Evolutionary conservation across 176 grass and related monocot genomes (phyloP).

Genomic region (Eremochloa ophiuroides): DNA sequence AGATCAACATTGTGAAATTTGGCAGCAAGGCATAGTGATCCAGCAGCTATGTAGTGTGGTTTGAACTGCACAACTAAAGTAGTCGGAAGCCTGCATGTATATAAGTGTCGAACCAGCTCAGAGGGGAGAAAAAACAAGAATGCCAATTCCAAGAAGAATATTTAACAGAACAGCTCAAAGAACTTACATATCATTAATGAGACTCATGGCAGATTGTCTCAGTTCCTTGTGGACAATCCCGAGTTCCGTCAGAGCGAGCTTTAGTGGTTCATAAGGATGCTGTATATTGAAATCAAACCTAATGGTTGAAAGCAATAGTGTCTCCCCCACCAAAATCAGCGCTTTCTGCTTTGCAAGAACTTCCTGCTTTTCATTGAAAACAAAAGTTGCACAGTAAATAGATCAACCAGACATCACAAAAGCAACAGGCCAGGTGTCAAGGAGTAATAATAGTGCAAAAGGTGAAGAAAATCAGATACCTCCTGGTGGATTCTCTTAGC

Average conservation of each 20-base stretch:
- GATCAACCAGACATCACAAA: conserved; percentile 6
- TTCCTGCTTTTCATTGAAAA: conserved; percentile 33
- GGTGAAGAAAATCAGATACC: conserved; percentile 6
- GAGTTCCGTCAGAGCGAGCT: conserved; percentile 50
- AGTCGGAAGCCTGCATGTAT: conserved; percentile 36
- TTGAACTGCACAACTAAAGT: conserved; percentile 53
- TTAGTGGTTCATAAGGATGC: conserved; percentile 59
- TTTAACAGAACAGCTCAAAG: not conserved
- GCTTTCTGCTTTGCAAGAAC: conserved; percentile 53
- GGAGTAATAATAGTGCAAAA: conserved; percentile 3
- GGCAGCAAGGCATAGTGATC: conserved; percentile 43
- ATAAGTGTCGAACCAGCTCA: not conserved
- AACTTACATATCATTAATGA: conserved; percentile 56
- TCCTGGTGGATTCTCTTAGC: conserved; percentile 48
- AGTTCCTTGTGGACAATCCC: conserved; percentile 47
- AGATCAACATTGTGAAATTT: conserved; percentile 38
- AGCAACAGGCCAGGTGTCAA: conserved; percentile 3
- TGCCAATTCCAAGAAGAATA: not conserved
- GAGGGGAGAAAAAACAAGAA: conserved; percentile 3
- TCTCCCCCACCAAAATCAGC: conserved; percentile 56
- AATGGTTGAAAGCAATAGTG: conserved; percentile 58
- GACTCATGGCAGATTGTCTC: conserved; percentile 41
- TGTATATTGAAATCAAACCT: conserved; percentile 72
- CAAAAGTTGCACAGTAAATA: not conserved
- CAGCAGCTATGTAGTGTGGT: conserved; percentile 58